Conservation (phyloP, 495 filamentous ascomycete species). For the Lindgomyces ingoldianus region DNA sequence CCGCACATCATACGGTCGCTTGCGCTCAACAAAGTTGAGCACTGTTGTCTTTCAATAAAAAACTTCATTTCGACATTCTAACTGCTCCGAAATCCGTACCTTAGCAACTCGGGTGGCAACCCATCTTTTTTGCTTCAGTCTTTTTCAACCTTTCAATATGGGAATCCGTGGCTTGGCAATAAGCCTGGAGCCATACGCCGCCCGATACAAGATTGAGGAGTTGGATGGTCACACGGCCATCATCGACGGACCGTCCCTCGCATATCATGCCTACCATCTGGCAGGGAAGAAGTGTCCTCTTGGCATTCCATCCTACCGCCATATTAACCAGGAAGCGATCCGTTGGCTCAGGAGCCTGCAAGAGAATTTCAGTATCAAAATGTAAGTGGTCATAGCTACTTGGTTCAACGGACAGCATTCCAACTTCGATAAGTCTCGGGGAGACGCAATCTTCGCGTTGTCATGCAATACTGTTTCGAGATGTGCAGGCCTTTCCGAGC, state of each 20-base stretch:
- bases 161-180: conserved; percentile 24
- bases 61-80: neutral
- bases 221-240: conserved; percentile 7
- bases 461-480: neutral
- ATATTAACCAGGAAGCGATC: conserved; percentile 25
- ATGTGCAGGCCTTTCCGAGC: conserved; percentile 14
- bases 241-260: conserved; percentile 37
- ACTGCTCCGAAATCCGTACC: conserved; percentile 16
- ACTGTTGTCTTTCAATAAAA: conserved; percentile 10
- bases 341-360: conserved; percentile 23
- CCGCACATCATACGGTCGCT: conserved; percentile 23
- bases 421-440: no score
- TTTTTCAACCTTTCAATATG: conserved; percentile 17
- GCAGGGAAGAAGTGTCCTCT: neutral
- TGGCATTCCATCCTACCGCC: conserved; percentile 18
- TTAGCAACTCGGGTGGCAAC: neutral
- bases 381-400: conserved; percentile 26
- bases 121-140: neutral
- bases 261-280: conserved; percentile 23
- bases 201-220: conserved; percentile 6
- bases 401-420: no score
- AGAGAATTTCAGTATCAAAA: conserved; percentile 14
- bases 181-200: conserved; percentile 29
- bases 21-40: conserved; percentile 12
- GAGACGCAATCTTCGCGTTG: neutral